A percentile compares a stretch with the other conserved stretches of the same genome.
Evolutionary conservation across 2,329 filamentous ascomycete genomes (phyloP).

Genomic region (Colletotrichum sp.): DNA sequence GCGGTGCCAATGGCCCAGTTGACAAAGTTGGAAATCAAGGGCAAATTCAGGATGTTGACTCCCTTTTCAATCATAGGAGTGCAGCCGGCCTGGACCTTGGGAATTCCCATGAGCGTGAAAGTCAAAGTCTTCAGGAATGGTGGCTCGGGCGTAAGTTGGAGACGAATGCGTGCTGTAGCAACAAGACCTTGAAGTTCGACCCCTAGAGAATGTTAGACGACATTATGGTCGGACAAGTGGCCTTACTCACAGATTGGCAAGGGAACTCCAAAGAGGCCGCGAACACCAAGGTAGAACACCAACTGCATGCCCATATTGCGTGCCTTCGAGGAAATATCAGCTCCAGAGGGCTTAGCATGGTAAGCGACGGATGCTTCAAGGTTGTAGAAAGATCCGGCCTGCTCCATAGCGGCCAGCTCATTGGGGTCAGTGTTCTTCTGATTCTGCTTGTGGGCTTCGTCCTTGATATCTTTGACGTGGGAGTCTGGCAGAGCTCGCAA

Average conservation of each 20-base stretch:
- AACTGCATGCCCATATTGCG: conserved; percentile 74
- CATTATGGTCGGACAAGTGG: conserved; percentile 35
- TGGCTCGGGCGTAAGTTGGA: conserved; percentile 83
- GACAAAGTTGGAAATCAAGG: conserved; percentile 94
- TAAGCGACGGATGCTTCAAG: conserved; percentile 79
- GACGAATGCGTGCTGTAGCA: conserved; percentile 70
- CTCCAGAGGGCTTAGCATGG: conserved; percentile 76
- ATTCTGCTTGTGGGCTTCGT: conserved; percentile 57
- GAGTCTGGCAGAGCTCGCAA: conserved; percentile 83
- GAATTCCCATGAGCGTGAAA: conserved; percentile 92
- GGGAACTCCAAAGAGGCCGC: conserved; percentile 87
- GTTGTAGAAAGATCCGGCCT: conserved; percentile 90
- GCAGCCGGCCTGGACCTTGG: conserved; percentile 88
- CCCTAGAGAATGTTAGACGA: conserved; percentile 61
- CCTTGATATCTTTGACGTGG: conserved; percentile 82
- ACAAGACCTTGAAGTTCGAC: conserved; percentile 76
- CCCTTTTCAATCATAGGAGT: conserved; percentile 91
- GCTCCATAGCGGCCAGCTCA: conserved; percentile 86
- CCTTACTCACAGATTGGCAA: conserved; percentile 71
- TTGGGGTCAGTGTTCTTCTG: conserved; percentile 76
- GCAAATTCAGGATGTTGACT: conserved; percentile 89
- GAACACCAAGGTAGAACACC: conserved; percentile 90
- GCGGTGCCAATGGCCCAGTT: conserved; percentile 92
- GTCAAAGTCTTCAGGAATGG: conserved; percentile 93
- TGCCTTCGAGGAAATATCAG: conserved; percentile 78